Evolutionary conservation across 2,329 filamentous ascomycete genomes (phyloP).

Genomic region (Aaosphaeria pasadenensis): DNA sequence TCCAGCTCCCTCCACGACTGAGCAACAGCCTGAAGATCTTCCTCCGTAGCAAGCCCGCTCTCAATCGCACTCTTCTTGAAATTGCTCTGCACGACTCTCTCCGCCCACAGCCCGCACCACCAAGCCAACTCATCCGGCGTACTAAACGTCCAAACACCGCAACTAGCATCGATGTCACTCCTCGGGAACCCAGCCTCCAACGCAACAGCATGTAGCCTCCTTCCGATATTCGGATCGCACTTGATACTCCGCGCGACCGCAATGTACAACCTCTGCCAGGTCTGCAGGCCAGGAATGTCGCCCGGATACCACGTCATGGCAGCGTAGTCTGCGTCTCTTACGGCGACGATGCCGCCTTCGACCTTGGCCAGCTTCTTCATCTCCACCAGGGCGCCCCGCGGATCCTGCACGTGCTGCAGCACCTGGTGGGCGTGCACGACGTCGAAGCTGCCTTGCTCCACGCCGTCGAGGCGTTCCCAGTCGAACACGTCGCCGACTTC

Average conservation of each 20-base stretch:
- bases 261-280: constrained; percentile 35
- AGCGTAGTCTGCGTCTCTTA: constrained; percentile 35
- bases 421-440: constrained; percentile 60
- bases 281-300: constrained; percentile 28
- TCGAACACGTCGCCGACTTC: constrained; percentile 41
- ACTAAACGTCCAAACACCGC: constrained; percentile 43
- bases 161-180: constrained; percentile 37
- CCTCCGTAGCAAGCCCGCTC: constrained; percentile 34
- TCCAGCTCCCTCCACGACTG: constrained; percentile 41
- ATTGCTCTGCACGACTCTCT: constrained; percentile 31
- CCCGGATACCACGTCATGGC: constrained; percentile 38
- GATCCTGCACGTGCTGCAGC: constrained; percentile 54
- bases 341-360: constrained; percentile 55
- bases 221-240: constrained; percentile 34
- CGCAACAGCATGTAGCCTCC: constrained; percentile 33
- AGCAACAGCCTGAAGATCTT: constrained; percentile 39
- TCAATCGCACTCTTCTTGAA: constrained; percentile 37
- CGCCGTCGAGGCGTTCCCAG: constrained; percentile 43
- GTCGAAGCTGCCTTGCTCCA: constrained; percentile 48
- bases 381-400: constrained; percentile 49
- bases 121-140: constrained; percentile 36
- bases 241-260: constrained; percentile 27
- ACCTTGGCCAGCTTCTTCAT: constrained; percentile 54
- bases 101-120: constrained; percentile 43
- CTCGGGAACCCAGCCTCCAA: constrained; percentile 40